Evolutionary conservation across 768 basidiomycete genomes (phyloP).

Genomic region (Leucocoprinus leucothites): DNA sequence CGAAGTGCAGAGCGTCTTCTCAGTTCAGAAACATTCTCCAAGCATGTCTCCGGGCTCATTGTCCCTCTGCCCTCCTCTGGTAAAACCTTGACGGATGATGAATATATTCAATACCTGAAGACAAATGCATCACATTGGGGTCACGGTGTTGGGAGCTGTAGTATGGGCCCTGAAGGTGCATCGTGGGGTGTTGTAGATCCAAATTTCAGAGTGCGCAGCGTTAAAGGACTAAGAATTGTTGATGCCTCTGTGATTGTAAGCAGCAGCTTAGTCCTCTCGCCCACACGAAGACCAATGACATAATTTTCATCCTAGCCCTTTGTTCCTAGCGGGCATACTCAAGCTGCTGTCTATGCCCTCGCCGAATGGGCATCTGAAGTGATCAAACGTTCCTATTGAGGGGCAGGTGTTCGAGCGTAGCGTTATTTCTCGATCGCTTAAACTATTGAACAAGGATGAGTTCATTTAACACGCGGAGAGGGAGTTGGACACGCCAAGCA

Average conservation of each 20-base stretch:
- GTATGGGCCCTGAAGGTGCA: neutral
- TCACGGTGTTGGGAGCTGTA: conserved; percentile 1
- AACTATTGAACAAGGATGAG: too few species aligned
- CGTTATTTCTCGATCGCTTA: too few species aligned
- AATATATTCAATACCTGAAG: neutral
- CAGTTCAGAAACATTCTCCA: conserved; percentile 14
- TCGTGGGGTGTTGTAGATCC: conserved; percentile 9
- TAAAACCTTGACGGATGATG: conserved; percentile 9
- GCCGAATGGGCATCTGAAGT: conserved; percentile 8
- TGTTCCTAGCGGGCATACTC: conserved; percentile 2
- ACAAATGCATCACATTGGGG: neutral
- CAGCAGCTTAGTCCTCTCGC: neutral
- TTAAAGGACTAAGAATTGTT: conserved; percentile 5
- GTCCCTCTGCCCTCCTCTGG: neutral
- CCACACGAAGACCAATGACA: neutral
- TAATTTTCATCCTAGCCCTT: neutral
- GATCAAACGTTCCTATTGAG: neutral
- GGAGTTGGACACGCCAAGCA: too few species aligned
- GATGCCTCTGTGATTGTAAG: conserved; percentile 8
- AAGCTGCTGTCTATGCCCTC: conserved; percentile 4
- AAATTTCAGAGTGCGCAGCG: neutral
- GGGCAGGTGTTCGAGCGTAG: too few species aligned
- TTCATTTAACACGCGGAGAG: too few species aligned
- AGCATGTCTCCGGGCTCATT: conserved; percentile 11
- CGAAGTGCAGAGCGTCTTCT: conserved; percentile 18